phyloP scores from a whole-genome alignment of 345 rosid genomes.

The Raphanus raphanistrum region DNA sequence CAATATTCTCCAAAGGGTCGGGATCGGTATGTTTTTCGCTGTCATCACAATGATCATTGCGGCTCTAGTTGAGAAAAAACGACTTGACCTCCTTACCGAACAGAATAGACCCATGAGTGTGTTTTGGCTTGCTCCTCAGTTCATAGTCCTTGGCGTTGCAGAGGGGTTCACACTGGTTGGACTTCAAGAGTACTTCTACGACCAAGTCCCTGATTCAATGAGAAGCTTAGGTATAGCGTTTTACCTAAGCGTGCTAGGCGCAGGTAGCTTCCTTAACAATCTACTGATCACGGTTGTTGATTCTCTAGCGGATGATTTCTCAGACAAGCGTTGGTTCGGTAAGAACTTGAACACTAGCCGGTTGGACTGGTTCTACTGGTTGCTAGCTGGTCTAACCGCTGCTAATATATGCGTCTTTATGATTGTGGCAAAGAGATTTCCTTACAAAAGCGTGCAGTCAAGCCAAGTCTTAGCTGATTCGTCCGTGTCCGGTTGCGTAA shows the following conservation, averaged over 20 bases:
- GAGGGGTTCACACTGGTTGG: constrained; percentile 84
- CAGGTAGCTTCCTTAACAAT: constrained; percentile 73
- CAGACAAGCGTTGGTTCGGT: constrained; percentile 66
- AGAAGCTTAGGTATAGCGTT: constrained; percentile 91
- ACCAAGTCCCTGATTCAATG: constrained; percentile 96
- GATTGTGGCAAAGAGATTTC: constrained; percentile 55
- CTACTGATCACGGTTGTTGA: constrained; percentile 59
- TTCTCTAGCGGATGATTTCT: constrained; percentile 41
- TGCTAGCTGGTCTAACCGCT: constrained; percentile 50
- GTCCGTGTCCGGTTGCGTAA: constrained; percentile 19
- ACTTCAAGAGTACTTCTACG: constrained; percentile 87
- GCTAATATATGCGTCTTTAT: constrained; percentile 54
- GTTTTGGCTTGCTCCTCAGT: constrained; percentile 87
- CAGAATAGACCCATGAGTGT: constrained; percentile 58
- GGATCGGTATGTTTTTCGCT: constrained; percentile 84
- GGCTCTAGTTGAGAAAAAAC: constrained; percentile 69
- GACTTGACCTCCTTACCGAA: constrained; percentile 36
- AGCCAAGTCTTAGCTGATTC: constrained; percentile 56
- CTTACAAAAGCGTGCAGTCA: constrained; percentile 69
- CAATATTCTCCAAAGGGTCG: constrained; percentile 83
- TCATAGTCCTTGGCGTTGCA: constrained; percentile 65
- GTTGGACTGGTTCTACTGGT: constrained; percentile 73
- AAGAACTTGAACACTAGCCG: constrained; percentile 76
- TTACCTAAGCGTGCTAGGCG: constrained; percentile 80
- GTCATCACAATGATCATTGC: constrained; percentile 62